These are phyloP conservation scores for Botrytis elliptica DNA, from an alignment of 2,329 filamentous ascomycete species.

Conservation along the genomic window DNA sequence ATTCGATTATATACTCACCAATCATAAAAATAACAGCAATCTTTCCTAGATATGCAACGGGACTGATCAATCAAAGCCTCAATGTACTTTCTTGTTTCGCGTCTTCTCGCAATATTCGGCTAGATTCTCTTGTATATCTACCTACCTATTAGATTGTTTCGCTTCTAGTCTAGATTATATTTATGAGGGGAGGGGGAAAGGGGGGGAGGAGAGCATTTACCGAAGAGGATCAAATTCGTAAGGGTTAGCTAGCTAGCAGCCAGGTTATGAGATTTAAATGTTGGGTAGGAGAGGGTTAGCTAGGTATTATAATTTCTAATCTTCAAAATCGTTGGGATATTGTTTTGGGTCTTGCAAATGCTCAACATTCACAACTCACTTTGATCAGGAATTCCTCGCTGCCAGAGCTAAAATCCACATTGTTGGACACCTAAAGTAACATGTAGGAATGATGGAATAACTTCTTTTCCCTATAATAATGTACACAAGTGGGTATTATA, in stretches of 20 bases:
- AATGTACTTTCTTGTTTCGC: not conserved
- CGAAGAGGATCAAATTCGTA: not conserved
- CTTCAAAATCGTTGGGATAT: not conserved
- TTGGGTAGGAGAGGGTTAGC: too few relatives aligned
- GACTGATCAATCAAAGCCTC: not conserved
- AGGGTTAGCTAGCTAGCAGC: not conserved
- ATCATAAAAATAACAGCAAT: too few relatives aligned
- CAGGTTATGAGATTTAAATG: too few relatives aligned
- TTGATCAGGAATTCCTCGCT: not conserved
- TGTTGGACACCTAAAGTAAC: not conserved
- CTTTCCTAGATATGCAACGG: not conserved
- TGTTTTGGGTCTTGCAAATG: not conserved
- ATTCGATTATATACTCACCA: not conserved
- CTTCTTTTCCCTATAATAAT: not conserved
- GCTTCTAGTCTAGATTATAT: rapidly evolving
- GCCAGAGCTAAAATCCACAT: too few relatives aligned
- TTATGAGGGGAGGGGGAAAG: not conserved
- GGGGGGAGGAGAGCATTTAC: not conserved
- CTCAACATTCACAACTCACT: not conserved
- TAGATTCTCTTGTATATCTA: too few relatives aligned
- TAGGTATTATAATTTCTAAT: not conserved
- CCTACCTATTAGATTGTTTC: not conserved
- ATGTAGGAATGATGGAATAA: not conserved
- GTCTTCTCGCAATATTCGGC: not conserved
- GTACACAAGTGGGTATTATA: not conserved